Base-by-base conservation (phyloP, 2,329 filamentous ascomycete genomes). In the Fusarium torreyae region DNA sequence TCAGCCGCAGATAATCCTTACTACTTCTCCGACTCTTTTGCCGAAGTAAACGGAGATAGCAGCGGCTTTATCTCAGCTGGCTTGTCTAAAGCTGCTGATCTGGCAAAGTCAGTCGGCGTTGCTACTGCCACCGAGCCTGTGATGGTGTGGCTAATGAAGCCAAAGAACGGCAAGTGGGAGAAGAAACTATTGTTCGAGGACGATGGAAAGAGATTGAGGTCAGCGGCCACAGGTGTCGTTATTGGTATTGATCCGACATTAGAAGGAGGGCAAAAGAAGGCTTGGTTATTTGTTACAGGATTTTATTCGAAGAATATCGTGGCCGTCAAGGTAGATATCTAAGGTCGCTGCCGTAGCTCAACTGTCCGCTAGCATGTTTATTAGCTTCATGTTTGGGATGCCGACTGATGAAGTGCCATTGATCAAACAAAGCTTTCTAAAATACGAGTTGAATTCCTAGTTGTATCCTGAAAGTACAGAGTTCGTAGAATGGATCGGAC, bases 281-380 rank as follows among this genome's bases (percentile, higher is more conserved):
- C 83, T 0, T 88, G 86, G 86, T 72, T 90, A 17, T 89, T 87
- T 74, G 83, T 85, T 3, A 87, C 87, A 0, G 88, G 88, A 0
- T 87, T 88, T 57, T 63, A 85, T 62, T 84, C 86, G 4, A 77
- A 79, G 33, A 82, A 76, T 58, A 77, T 85, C 34, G 73, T 88
- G 63, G 86, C 86, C 13, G 80, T 86, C 20, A 84, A 85, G 74
- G 82, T 89, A 33, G 81, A 87, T 67, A 74, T 89, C 6, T 68
- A 17, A 39, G 17, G 5, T 28, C 7, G 2, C 8, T 28, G 26
- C 26, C 7, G 7, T 7, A 28, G 2, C 9, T 9, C 3, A 28
- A 10, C 26, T 28, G 10, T 9, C 9, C 26, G 26, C 9, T 26
- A 6, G 7, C 26, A 26, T 26, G 26, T 26, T 26, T 20, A 20